A percentile compares a stretch with the other conserved stretches of the same genome.
phyloP scores from a whole-genome alignment of 768 basidiomycete genomes.

The Kwoniella heveanensis region DNA sequence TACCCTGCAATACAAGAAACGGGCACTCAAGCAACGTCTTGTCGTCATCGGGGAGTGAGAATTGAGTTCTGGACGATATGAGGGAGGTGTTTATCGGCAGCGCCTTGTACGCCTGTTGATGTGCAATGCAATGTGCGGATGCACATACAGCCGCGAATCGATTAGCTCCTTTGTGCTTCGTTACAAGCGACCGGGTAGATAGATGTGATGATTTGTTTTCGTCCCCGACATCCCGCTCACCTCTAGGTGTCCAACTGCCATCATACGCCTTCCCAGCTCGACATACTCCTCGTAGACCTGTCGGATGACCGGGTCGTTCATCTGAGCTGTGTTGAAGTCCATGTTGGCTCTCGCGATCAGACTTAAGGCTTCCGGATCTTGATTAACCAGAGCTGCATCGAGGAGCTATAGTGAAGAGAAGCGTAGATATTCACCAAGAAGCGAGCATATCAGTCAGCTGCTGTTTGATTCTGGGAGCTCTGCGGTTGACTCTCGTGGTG shows the following conservation, averaged over 20 bases:
- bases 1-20: constrained; percentile 8
- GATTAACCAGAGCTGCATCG: not conserved
- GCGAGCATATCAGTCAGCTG: too few species aligned
- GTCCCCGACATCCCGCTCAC: too few species aligned
- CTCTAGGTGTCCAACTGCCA: not conserved
- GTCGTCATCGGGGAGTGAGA: not conserved
- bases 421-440: too few species aligned
- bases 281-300: not conserved
- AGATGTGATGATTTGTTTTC: too few species aligned
- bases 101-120: not conserved
- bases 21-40: not conserved
- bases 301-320: not conserved
- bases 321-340: not conserved
- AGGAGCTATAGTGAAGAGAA: not conserved
- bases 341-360: not conserved
- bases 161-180: too few species aligned
- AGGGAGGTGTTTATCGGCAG: not conserved
- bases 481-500: too few species aligned
- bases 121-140: too few species aligned
- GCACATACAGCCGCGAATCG: not conserved
- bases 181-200: too few species aligned
- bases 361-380: not conserved
- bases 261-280: not conserved
- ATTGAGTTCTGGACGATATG: not conserved
- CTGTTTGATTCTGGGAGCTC: too few species aligned